Conservation (phyloP, 495 filamentous ascomycete species). For the Penicillium bialowiezense region DNA sequence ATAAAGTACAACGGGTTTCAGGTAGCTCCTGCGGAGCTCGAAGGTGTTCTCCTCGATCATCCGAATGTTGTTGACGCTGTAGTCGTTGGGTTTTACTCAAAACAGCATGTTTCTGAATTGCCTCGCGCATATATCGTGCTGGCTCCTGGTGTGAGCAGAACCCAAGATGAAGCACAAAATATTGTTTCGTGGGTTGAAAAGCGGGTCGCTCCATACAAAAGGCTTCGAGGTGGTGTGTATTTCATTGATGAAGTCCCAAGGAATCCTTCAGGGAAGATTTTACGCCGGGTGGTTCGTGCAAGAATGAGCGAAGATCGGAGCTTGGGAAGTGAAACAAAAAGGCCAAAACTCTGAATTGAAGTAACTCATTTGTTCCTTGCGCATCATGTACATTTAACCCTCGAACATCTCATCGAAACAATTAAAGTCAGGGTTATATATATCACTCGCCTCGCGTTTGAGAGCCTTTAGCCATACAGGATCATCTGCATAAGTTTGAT, state of each 20-base stretch:
- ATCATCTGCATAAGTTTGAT: no score
- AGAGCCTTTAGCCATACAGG: no score
- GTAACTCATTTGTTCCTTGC: no score
- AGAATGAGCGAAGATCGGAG: no score
- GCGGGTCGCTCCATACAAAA: constrained; percentile 59
- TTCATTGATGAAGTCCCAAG: constrained; percentile 73
- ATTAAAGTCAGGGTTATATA: no score
- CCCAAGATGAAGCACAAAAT: constrained; percentile 47
- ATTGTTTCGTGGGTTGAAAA: constrained; percentile 51
- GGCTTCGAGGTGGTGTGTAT: constrained; percentile 65
- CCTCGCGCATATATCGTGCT: constrained; percentile 70
- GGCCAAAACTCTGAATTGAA: no score
- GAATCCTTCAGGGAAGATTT: constrained; percentile 71
- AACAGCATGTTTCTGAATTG: constrained; percentile 62
- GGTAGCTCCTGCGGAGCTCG: constrained; percentile 62
- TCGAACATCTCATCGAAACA: no score
- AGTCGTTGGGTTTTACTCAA: constrained; percentile 63
- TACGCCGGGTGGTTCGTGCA: constrained; percentile 65
- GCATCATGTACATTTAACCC: no score
- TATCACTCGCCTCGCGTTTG: no score
- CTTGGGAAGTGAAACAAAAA: no score
- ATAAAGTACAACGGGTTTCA: constrained; percentile 75
- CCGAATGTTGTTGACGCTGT: constrained; percentile 63
- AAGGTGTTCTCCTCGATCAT: constrained; percentile 64
- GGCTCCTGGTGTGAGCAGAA: constrained; percentile 34